phyloP scores from a whole-genome alignment of 345 rosid genomes.

The Syzygium grande region DNA sequence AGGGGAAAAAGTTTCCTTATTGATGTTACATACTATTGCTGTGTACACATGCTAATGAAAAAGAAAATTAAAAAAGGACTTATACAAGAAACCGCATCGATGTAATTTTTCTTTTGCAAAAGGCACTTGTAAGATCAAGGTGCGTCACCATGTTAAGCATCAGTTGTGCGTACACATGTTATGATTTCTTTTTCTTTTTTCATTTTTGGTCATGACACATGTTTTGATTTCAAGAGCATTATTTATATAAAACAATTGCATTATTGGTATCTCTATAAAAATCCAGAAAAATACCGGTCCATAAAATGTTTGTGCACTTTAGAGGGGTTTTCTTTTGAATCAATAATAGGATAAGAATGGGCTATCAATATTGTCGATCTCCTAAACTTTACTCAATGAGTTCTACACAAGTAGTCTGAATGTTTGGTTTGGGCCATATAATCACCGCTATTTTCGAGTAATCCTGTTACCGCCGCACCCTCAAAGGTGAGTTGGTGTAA shows the following conservation, averaged over 20 bases:
- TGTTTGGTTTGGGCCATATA: not conserved
- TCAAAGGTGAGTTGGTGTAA: not conserved
- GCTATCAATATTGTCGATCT: not conserved
- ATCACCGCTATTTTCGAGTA: not conserved
- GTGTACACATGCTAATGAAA: fast-evolving
- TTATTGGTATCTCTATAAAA: not conserved
- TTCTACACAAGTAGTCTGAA: too few relatives aligned
- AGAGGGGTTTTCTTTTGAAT: not conserved
- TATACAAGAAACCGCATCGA: not conserved
- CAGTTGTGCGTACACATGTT: not conserved
- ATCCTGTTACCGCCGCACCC: not conserved
- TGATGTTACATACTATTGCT: not conserved
- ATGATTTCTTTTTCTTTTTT: not conserved
- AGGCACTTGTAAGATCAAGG: not conserved
- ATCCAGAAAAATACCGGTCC: not conserved
- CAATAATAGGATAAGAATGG: not conserved
- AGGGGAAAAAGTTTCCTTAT: not conserved
- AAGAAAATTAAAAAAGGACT: not conserved
- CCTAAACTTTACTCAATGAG: not conserved
- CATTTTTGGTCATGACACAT: not conserved
- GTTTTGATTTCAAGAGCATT: not conserved
- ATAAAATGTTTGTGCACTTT: not conserved
- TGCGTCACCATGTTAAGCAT: not conserved
- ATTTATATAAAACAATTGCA: not conserved
- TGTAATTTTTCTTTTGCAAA: not conserved